These are phyloP conservation scores for Nigrospora osmanthi DNA, from an alignment of 2,329 filamentous ascomycete genomes.

Conservation along the genomic window DNA sequence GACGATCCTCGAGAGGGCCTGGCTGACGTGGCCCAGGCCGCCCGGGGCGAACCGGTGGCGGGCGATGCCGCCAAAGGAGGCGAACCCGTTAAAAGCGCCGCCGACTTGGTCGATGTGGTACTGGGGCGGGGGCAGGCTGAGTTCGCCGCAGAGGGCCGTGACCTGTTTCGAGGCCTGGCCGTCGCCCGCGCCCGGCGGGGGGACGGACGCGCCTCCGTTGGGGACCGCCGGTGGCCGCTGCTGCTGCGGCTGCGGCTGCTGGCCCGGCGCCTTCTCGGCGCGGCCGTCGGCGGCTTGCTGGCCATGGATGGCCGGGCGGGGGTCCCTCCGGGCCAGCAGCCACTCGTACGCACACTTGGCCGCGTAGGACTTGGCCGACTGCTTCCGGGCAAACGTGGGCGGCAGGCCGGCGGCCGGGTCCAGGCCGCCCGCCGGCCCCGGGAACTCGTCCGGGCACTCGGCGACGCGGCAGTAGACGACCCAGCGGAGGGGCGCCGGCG, in stretches of 20 bases:
- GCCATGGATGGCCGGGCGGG: not conserved
- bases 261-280: constrained; percentile 5
- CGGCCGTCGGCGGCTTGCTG: constrained; percentile 7
- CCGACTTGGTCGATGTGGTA: no score
- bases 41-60: constrained; percentile 15
- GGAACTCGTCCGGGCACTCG: constrained; percentile 12
- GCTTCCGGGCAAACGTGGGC: constrained; percentile 37
- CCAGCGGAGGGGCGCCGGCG: constrained; percentile 12
- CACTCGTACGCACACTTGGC: constrained; percentile 38
- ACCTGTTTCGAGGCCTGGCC: no score
- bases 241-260: not conserved
- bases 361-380: constrained; percentile 46
- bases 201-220: constrained; percentile 9
- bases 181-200: no score
- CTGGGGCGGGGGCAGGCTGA: no score
- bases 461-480: constrained; percentile 14
- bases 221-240: not conserved
- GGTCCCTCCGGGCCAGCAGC: constrained; percentile 21
- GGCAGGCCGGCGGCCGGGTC: constrained; percentile 11
- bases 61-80: no score
- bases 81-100: no score
- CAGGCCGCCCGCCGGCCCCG: constrained; percentile 21
- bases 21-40: constrained; percentile 22
- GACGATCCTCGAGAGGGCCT: constrained; percentile 23
- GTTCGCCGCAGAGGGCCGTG: no score